These are phyloP conservation scores for Parietichytrium sp. DNA, from an alignment of 108 stramenopile genomes.

Conservation along the genomic window DNA sequence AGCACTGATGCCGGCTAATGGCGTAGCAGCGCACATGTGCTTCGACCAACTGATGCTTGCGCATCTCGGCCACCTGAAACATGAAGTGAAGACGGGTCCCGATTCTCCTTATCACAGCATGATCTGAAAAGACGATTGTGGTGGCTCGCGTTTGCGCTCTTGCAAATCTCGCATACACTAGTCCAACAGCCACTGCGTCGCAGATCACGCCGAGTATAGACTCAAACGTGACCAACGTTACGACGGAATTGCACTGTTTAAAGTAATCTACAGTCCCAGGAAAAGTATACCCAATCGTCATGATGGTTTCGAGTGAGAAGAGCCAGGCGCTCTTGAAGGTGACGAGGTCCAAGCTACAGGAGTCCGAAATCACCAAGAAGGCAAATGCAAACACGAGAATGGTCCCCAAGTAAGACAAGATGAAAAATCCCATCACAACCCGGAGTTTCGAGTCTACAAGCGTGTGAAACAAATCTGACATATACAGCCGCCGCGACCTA, in stretches of 20 bases:
- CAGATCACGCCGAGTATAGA: slow-evolving; percentile 77
- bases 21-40: slow-evolving; percentile 85
- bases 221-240: slow-evolving; percentile 78
- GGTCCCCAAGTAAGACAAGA: slow-evolving; percentile 47
- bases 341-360: slow-evolving; percentile 47
- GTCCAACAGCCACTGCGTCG: slow-evolving; percentile 84
- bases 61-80: slow-evolving; percentile 87
- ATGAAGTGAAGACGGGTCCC: slow-evolving; percentile 78
- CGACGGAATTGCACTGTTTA: slow-evolving; percentile 78
- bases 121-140: slow-evolving; percentile 83
- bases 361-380: slow-evolving; percentile 6
- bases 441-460: slow-evolving; percentile 47
- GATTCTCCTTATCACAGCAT: slow-evolving; percentile 75
- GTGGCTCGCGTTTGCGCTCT: slow-evolving; percentile 78
- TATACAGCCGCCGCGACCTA: slow-evolving; percentile 44
- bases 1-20: slow-evolving; percentile 71
- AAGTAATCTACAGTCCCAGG: slow-evolving; percentile 87
- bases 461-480: slow-evolving; percentile 54
- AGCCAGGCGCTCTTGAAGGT: slow-evolving; percentile 65
- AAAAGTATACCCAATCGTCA: slow-evolving; percentile 79
- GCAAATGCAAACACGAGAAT: not conserved
- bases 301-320: slow-evolving; percentile 85
- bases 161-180: slow-evolving; percentile 82
- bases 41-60: slow-evolving; percentile 85
- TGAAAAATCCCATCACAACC: slow-evolving; percentile 45